Evolutionary conservation across 1,284 basidiomycete species (phyloP).

Genomic region (Bjerkandera adusta): DNA sequence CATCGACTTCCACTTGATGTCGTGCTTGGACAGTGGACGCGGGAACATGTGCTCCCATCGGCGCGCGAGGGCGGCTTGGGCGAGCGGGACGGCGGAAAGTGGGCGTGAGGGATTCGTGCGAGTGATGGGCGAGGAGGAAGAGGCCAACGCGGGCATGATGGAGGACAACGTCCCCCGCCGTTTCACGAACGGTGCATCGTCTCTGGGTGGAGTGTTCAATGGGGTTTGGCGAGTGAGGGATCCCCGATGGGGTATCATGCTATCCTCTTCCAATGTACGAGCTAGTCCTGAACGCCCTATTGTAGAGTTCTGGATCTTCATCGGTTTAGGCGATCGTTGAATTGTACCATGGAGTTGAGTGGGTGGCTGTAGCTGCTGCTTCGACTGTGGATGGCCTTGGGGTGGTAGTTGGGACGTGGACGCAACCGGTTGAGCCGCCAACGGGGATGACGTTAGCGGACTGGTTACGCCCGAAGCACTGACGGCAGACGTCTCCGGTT

Average conservation of each 20-base stretch:
- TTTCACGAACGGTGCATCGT: constrained; percentile 50
- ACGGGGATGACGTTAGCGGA: constrained; percentile 16
- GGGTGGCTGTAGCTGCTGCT: constrained; percentile 5
- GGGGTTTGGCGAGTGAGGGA: constrained; percentile 57
- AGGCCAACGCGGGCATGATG: constrained; percentile 41
- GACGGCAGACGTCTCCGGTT: constrained; percentile 56
- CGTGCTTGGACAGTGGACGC: constrained; percentile 73
- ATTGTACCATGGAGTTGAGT: constrained; percentile 9
- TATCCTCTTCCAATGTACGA: constrained; percentile 45
- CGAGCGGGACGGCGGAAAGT: constrained; percentile 46
- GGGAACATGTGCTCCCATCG: constrained; percentile 91
- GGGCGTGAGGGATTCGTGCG: constrained; percentile 68
- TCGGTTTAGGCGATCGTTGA: constrained; percentile 38
- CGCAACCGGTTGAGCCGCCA: constrained; percentile 16
- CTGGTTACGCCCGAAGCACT: constrained; percentile 40
- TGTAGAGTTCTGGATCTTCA: constrained; percentile 51
- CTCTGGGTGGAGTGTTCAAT: constrained; percentile 62
- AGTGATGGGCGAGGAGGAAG: constrained; percentile 44
- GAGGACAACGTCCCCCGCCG: constrained; percentile 45
- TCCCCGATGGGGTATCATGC: constrained; percentile 40
- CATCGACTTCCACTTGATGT: constrained; percentile 92
- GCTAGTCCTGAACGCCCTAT: constrained; percentile 33
- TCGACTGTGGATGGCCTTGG: constrained; percentile 7
- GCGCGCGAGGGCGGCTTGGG: constrained; percentile 68
- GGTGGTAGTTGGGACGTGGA: constrained; percentile 25